Evolutionary conservation across 2,329 filamentous ascomycete species (phyloP).

Genomic region (Colletotrichum sojae): DNA sequence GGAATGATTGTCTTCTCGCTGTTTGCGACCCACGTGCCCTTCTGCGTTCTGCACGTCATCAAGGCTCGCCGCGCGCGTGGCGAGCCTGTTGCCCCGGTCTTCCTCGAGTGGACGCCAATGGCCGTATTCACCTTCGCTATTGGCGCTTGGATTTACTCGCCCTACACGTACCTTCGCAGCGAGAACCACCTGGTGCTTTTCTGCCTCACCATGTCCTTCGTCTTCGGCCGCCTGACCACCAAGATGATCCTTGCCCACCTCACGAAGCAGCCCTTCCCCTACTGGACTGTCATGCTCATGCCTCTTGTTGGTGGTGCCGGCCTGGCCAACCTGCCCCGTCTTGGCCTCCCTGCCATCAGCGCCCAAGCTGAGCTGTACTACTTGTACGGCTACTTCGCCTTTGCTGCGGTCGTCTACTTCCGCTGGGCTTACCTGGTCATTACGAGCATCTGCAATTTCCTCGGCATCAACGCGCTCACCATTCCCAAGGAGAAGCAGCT

Average conservation of each 20-base stretch:
- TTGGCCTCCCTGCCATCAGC: conserved; percentile 79
- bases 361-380: conserved; percentile 82
- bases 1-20: conserved; percentile 77
- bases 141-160: conserved; percentile 89
- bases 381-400: conserved; percentile 86
- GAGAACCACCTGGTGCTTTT: conserved; percentile 94
- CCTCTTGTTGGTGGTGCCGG: conserved; percentile 89
- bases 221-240: conserved; percentile 97
- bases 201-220: conserved; percentile 94
- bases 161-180: conserved; percentile 83
- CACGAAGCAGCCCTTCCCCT: conserved; percentile 93
- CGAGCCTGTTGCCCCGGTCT: conserved; percentile 84
- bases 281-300: conserved; percentile 92
- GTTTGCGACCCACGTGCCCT: conserved; percentile 83
- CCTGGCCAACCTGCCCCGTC: conserved; percentile 83
- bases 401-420: conserved; percentile 88
- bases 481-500: conserved; percentile 77
- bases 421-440: conserved; percentile 94
- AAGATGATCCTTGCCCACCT: conserved; percentile 99
- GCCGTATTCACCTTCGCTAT: conserved; percentile 82
- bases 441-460: conserved; percentile 88
- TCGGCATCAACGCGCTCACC: conserved; percentile 95
- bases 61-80: conserved; percentile 79
- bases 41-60: conserved; percentile 89
- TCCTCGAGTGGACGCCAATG: conserved; percentile 96